Base-by-base conservation (phyloP, 352 stramenopile species). In the Lagenidium sp. region DNA sequence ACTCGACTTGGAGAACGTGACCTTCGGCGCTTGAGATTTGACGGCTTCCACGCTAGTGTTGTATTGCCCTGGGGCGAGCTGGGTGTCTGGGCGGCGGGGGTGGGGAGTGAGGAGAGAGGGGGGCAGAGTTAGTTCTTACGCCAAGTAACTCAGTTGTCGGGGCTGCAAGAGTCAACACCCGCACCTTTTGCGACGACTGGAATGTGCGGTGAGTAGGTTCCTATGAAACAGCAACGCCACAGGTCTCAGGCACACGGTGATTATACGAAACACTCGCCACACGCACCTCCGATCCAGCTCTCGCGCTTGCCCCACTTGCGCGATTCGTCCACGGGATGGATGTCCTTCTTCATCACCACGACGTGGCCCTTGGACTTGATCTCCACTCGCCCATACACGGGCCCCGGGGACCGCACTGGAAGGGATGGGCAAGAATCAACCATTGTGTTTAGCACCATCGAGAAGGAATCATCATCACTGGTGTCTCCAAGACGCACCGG, bases 1-100 rank as follows among this genome's bases (percentile, higher is more conserved):
- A 36, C 55, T 66, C 18, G 79, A 88, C 36, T 89, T 89, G 1
- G 79, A 65, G 46, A 91, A 89, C 8, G 76, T 85, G 23, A 85
- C 65, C 26, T 81, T 78, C 0, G 79, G 79, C 6, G 78, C 73
- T 25, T 67, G 54, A 10, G 54, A 57, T 36, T 82, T 83, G 28
- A 86, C 66, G 8, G 63, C 57, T 20, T 80, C 65, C n/a, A 83
- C 61, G 39, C 68, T 87, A 25, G 68, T 62, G 44, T 89, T 66
- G 44, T 89, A 91, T 19, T 85, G 59, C 6, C 73, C 78, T 16
- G 76, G 73, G 3, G 79, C 77, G 15, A 71, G 52, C 32, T 81
- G 50, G 35, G 55, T 82, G 28, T 88, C 69, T 75, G 49, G 50
- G 24, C 19, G 25, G n/a, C n/a, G n/a, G n/a, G n/a, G n/a, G n/a